Base-by-base conservation (phyloP, 148 eudicot genomes). In the Euryodendron excelsum region DNA sequence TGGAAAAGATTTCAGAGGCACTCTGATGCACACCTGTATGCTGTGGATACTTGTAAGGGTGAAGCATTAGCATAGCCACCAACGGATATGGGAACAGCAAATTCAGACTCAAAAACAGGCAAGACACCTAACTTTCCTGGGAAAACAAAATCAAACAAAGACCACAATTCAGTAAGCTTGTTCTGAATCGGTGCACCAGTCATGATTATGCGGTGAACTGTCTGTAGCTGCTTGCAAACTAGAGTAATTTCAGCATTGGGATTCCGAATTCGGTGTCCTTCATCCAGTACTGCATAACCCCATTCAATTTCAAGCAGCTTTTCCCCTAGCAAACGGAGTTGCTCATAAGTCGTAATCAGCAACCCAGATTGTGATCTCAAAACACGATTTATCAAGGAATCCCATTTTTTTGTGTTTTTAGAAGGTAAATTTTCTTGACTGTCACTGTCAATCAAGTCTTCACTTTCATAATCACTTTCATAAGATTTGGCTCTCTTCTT, bases 51-150 rank as follows among this genome's bases (percentile, higher is more conserved):
- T 91, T 96, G 99, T 74, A 96, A 83, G 1, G 98, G 97, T 39
- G 97, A 90, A 63, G 98, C 98, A 87, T 96, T 96, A 77, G 99
- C 97, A 90, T 96, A 96, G 80, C 99, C 99, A 72, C 99, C 99
- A 82, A 96, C 93, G 80, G 94, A 77, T 84, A 96, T 96, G 28
- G 99, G 99, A 63, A 88, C 98, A 17, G 99, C 93, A 76, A 96
- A 96, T 79, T 96, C 99, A 31, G 98, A 96, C 86, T 96, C 99
- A 87, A 96, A 96, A 37, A 96, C 92, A 33, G 99, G 99, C 77
- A 96, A 82, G 50, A 96, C 99, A n/a, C 99, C 99, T 75, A 96
- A 84, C 84, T 96, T 96, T 81, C 99, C 99, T 82, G 99, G 99
- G 82, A 96, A 96, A 68, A 96, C 99, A 82, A 96, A 96, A 82